Conservation (phyloP, 2,329 filamentous ascomycete species). For the Chrysoporthe puriensis region DNA sequence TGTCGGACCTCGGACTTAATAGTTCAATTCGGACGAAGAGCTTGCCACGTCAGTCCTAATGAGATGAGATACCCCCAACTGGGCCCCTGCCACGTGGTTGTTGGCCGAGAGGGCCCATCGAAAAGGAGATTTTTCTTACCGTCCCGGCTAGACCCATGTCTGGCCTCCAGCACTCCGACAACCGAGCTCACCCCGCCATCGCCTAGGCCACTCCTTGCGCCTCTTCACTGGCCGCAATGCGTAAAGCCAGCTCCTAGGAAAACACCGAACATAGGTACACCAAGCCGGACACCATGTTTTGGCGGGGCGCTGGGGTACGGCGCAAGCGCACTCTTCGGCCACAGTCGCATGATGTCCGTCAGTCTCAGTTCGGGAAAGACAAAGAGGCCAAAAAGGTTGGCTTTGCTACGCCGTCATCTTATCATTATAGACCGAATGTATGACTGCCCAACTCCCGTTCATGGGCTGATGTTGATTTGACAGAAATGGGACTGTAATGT, state of each 20-base stretch:
- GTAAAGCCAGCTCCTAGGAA: not conserved
- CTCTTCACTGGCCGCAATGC: not conserved
- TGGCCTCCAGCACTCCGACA: not conserved
- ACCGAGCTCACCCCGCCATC: not conserved
- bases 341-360: too few species aligned
- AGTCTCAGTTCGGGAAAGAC: too few species aligned
- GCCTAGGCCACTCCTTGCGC: too few species aligned
- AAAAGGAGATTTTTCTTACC: not conserved
- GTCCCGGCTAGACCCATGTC: not conserved
- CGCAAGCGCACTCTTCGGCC: too few species aligned
- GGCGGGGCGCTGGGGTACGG: too few species aligned
- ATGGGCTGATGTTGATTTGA: too few species aligned
- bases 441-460: too few species aligned
- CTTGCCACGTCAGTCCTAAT: not conserved
- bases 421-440: too few species aligned
- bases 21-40: not conserved
- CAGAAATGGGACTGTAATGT: too few species aligned
- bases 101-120: not conserved
- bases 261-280: not conserved
- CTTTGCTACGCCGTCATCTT: too few species aligned
- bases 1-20: not conserved
- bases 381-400: too few species aligned
- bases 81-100: not conserved
- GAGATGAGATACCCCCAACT: not conserved
- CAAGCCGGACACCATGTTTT: too few species aligned